A percentile compares a stretch with the other conserved stretches of the same genome.
Conservation (phyloP, 2,329 filamentous ascomycete genomes). For the Ascochyta rabiei region DNA sequence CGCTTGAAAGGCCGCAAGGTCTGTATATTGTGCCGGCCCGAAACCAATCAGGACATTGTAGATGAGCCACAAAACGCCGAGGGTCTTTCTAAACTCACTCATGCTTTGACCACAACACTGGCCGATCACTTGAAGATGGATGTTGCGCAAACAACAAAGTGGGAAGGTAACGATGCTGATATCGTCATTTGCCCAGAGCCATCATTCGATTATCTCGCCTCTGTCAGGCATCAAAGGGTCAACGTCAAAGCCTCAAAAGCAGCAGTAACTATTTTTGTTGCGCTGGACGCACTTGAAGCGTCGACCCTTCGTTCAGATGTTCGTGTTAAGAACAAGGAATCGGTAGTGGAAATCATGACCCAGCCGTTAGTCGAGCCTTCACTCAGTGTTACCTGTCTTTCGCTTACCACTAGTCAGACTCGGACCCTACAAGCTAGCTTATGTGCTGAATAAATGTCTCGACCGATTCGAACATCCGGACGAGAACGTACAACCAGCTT, state of each 20-base stretch:
- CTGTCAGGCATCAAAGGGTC: conserved; percentile 24
- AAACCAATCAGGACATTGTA: not conserved
- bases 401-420: conserved; percentile 25
- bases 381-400: not conserved
- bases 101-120: conserved; percentile 29
- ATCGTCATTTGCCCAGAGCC: conserved; percentile 44
- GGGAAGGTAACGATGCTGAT: conserved; percentile 31
- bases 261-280: conserved; percentile 40
- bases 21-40: conserved; percentile 31
- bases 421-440: conserved; percentile 42
- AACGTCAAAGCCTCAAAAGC: conserved; percentile 22
- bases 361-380: conserved; percentile 36
- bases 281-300: conserved; percentile 42
- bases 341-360: conserved; percentile 42
- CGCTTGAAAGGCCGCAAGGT: conserved; percentile 30
- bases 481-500: conserved; percentile 23
- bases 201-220: conserved; percentile 39
- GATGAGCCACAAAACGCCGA: conserved; percentile 16
- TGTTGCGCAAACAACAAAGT: conserved; percentile 33
- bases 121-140: conserved; percentile 35
- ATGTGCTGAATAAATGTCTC: conserved; percentile 37
- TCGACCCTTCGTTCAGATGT: conserved; percentile 41
- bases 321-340: conserved; percentile 35
- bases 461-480: conserved; percentile 31
- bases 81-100: conserved; percentile 29